Base-by-base conservation (phyloP, 2,329 filamentous ascomycete species). In the Monosporascus sp. region DNA sequence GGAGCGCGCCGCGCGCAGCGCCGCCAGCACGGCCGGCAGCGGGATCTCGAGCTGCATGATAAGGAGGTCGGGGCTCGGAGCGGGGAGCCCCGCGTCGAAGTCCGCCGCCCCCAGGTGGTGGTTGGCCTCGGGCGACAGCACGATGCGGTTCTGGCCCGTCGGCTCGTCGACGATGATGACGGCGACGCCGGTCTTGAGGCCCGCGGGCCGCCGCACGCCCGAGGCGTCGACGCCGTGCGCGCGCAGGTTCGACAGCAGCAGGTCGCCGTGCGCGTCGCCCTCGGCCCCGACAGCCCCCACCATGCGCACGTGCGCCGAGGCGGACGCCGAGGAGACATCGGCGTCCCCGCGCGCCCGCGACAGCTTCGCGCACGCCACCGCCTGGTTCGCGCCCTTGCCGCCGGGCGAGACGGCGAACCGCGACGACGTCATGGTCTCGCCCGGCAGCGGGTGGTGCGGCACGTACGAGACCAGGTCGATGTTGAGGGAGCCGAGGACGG, bases 301-400 rank as follows among this genome's bases (percentile, higher is more conserved):
- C 87, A 93, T 91, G 63, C 81, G 76, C 39, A 92, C 81, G 53
- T 60, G 60, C 2, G 72, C 78, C 67, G 47, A 64, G 54, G 50
- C 69, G 59, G 38, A 67, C 8, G 39, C 41, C 67, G 15, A 64
- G 59, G 5, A 71, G 60, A 35, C 31, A 11, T 35, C 31, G 31
- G 78, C 67, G 45, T 63, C 56, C 52, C 69, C 62, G 37, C 74
- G 75, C 27, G 77, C 65, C 47, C 87, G 81, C 1, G 89, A 94
- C 49, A 95, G 82, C 58, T 93, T 89, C 49, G 87, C 89, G 72
- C 88, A 91, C 24, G 91, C 90, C 52, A 96, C 89, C 55, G 91
- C 92, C 75, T 97, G 93, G 75, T 97, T 97, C 55, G 92, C 91
- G 58, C 93, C 93, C 74, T 99, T 99, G 53, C 94, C 93, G 63